Conservation (phyloP, 805 yeast genomes). For the Kluyveromyces starmeri region DNA sequence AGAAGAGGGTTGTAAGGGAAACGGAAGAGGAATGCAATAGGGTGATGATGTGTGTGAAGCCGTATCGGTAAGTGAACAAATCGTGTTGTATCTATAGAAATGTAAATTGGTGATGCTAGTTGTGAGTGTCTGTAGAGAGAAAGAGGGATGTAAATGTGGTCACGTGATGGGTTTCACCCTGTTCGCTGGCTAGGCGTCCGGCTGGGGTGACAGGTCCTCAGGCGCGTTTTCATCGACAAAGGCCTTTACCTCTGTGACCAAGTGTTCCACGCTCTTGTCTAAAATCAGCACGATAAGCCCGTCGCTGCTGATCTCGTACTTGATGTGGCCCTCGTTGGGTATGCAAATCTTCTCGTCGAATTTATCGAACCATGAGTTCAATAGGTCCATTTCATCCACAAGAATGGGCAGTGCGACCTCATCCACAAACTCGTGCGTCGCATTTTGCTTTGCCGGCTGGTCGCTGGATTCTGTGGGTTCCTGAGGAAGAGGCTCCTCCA, state of each 20-base stretch:
- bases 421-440: conserved; percentile 28
- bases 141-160: no score
- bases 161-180: no score
- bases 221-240: conserved; percentile 19
- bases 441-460: conserved; percentile 11
- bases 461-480: conserved; percentile 6
- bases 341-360: conserved; percentile 30
- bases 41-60: no score
- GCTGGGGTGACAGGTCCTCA: no score
- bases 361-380: conserved; percentile 30
- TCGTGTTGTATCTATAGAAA: no score
- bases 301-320: conserved; percentile 31
- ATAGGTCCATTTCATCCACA: conserved; percentile 24
- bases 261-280: conserved; percentile 21
- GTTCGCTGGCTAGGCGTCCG: no score
- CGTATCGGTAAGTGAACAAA: no score
- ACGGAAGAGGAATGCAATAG: no score
- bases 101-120: no score
- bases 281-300: conserved; percentile 28
- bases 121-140: no score
- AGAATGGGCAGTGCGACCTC: conserved; percentile 25
- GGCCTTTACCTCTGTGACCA: conserved; percentile 20
- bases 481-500: conserved; percentile 20
- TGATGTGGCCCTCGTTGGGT: conserved; percentile 32
- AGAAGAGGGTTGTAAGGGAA: no score